Percentiles rank a stretch among this genome's conserved stretches.
These are phyloP conservation scores for Leccinum angustisporum DNA, from an alignment of 1,284 basidiomycete species.

Conservation along the genomic window DNA sequence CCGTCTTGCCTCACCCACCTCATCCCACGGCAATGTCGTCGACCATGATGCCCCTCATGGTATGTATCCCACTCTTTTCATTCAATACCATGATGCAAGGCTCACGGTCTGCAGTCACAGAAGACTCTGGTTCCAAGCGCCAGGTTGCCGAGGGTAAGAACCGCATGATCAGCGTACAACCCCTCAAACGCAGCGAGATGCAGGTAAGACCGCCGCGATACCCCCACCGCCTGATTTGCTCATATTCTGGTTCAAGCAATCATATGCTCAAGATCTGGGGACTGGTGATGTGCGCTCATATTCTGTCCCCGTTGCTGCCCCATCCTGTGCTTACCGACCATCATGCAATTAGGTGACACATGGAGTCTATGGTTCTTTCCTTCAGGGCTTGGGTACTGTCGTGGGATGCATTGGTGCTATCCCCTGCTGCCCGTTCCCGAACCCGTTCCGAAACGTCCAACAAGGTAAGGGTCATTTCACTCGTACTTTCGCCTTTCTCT, in stretches of 20 bases:
- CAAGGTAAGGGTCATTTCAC: constrained; percentile 54
- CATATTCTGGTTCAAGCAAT: constrained; percentile 52
- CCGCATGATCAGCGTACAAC: constrained; percentile 72
- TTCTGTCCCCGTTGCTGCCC: neutral
- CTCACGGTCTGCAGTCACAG: constrained; percentile 50
- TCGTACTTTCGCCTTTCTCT: constrained; percentile 10
- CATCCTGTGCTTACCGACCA: constrained; percentile 5
- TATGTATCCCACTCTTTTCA: constrained; percentile 35
- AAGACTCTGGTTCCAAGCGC: constrained; percentile 40
- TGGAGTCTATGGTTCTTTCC: constrained; percentile 81
- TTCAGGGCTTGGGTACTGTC: constrained; percentile 62
- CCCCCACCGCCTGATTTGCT: neutral
- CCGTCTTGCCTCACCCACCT: constrained; percentile 45
- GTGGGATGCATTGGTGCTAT: constrained; percentile 75
- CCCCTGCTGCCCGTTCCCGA: constrained; percentile 83
- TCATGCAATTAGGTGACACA: constrained; percentile 57
- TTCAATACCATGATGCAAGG: constrained; percentile 2
- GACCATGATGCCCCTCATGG: constrained; percentile 73
- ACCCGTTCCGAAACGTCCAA: constrained; percentile 77
- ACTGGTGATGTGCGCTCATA: constrained; percentile 47
- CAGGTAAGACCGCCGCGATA: constrained; percentile 50
- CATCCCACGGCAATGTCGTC: constrained; percentile 64
- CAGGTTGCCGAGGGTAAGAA: constrained; percentile 32
- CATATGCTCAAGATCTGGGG: constrained; percentile 88
- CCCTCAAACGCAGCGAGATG: constrained; percentile 81